Evolutionary conservation across 2,329 filamentous ascomycete species (phyloP), one percentile per base, ranked within the genome.

Genomic region (Gremmenia infestans): DNA sequence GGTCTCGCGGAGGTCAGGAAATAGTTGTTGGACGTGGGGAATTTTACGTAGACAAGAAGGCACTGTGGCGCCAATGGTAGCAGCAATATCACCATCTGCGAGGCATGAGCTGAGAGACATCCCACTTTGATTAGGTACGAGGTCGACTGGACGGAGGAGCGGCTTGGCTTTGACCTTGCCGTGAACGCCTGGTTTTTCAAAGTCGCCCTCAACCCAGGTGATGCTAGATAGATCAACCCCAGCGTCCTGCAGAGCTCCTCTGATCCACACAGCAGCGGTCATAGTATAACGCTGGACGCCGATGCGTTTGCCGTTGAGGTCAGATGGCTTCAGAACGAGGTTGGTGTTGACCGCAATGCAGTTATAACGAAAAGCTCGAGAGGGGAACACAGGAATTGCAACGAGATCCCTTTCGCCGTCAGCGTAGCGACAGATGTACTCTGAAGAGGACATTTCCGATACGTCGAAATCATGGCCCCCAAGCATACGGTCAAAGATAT

Each of bases 201-300:
- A 67, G 22, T 57, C 62, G 4, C 71, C 71, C 50, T 72, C 65
- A 14, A 72, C 59, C 70, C 69, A 73, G 40, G 67, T 57, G 39
- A 69, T 66, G 1, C 57, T 64, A 3, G 57, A 59, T 7, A 71
- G 60, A 56, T 71, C 67, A 17, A 72, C 70, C 15, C 70, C 71
- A 36, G 39, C 49, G n/a, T 72, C 58, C 55, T 72, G 54, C 11
- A 73, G 60, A 12, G 72, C 32, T 5, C 66, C 66, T 22, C 71
- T 60, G 9, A 70, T 67, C 68, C 69, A 73, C 7, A 73, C 71
- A 1, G 70, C 71, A 9, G 71, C 71, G 3, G 71, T 72, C 71
- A 72, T 72, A 19, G 70, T 72, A 59, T 73, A 72, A 17, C 69
- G 57, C 58, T 69, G 71, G 0, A 73, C 68, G 9, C 71, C 71